Conservation (phyloP, 805 yeast species). For the Saccharomycopsis fermentans region DNA sequence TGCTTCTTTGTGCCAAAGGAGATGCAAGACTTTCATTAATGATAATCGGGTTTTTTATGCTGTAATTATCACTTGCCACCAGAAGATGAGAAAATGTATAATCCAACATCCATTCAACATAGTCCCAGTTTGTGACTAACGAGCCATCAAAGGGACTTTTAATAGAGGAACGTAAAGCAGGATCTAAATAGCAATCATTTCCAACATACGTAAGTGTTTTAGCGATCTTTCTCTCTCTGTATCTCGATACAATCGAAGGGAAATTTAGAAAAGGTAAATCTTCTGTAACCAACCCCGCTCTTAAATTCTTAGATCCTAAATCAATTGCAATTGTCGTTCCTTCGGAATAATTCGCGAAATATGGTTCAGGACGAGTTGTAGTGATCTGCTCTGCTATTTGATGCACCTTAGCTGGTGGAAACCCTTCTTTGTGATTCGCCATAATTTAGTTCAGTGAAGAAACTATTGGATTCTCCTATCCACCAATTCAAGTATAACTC, state of each 20-base stretch:
- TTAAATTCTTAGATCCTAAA: conserved; percentile 56
- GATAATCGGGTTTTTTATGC: conserved; percentile 68
- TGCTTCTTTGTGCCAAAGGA: conserved; percentile 57
- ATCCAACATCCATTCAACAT: conserved; percentile 71
- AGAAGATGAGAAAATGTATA: conserved; percentile 75
- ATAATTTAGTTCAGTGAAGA: conserved; percentile 31
- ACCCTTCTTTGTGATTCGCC: conserved; percentile 25
- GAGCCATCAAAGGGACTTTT: conserved; percentile 83
- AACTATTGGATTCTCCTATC: neutral
- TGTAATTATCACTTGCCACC: conserved; percentile 38
- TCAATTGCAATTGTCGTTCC: conserved; percentile 81
- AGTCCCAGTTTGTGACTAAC: conserved; percentile 86
- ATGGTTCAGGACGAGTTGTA: conserved; percentile 16
- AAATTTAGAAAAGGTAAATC: conserved; percentile 49
- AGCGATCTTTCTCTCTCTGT: conserved; percentile 65
- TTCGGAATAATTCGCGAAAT: conserved; percentile 36
- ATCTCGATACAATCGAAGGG: conserved; percentile 60
- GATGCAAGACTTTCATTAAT: conserved; percentile 71
- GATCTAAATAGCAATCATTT: conserved; percentile 66
- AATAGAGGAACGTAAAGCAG: conserved; percentile 54
- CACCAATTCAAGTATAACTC: neutral
- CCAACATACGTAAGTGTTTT: conserved; percentile 67
- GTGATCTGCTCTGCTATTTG: conserved; percentile 2
- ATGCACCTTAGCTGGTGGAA: conserved; percentile 7
- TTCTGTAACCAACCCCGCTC: conserved; percentile 47